Evolutionary conservation across 805 yeast genomes (phyloP), one percentile per base, ranked within the genome.

Genomic region (Saturnispora diversa): DNA sequence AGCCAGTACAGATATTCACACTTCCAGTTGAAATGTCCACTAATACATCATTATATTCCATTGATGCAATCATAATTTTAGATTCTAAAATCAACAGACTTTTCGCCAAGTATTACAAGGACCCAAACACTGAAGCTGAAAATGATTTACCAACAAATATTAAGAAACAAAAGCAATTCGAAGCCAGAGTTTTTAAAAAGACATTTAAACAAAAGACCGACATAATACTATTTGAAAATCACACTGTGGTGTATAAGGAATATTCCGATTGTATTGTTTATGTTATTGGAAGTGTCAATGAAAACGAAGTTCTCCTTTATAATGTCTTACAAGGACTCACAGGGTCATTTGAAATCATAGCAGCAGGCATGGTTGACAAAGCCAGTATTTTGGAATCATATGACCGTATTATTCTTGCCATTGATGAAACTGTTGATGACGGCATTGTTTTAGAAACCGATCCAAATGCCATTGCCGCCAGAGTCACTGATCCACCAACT

Each of bases 371-470:
- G 11, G 66, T 88, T 47, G 97, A 92, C 62, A 84, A 79, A 59
- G 71, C 78, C 49, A 74, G 88, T 3, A 65, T 90, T 34, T 73
- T 79, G 52, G 95, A 84, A 49, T 75, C 80, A 58, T 92, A 81
- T 58, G 98, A 92, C 62, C 70, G 84, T 69, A 81, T 87, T 28
- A 69, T 85, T 32, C 71, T 92, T 59, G 84, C 94, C 4, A 74
- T 88, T 32, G 98, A 92, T 60, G 97, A 92, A 63, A 73, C 94
- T 8, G 69, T 92, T 37, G 98, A 92, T 58, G 94, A 88, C 57
- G 98, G 97, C 30, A 77, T 92, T 48, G 77, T 92, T 42, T 70
- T 92, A 50, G 97, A 92, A 60, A 81, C 87, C 21, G 97, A 92
- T 54, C 78, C 94, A 5, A 75, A 81, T 26, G 77, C 84, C 31